Percentiles rank a stretch among this genome's conserved stretches.
These are phyloP conservation scores for Beauveria sp. DNA, from an alignment of 2,329 filamentous ascomycete genomes.

Conservation along the genomic window DNA sequence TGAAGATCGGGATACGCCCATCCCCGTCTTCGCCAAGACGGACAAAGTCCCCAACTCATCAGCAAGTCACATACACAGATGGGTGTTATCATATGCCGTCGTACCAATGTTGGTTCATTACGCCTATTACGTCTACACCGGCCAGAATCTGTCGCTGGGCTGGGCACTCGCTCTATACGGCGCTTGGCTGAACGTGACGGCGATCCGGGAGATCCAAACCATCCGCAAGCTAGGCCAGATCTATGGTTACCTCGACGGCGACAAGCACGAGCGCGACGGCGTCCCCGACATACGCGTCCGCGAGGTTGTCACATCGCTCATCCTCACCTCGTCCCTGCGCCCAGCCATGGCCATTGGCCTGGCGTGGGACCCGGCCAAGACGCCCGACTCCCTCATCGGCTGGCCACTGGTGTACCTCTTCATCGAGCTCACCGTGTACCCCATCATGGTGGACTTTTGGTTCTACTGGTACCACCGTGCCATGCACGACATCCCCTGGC, in stretches of 20 bases:
- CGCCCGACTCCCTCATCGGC: conserved; percentile 10
- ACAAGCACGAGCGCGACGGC: conserved; percentile 34
- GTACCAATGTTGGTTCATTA: conserved; percentile 32
- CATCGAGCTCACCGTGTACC: conserved; percentile 32
- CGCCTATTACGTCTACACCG: conserved; percentile 23
- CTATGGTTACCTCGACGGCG: conserved; percentile 36
- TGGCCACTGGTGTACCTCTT: conserved; percentile 27
- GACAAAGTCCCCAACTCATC: conserved; percentile 33
- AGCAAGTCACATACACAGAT: conserved; percentile 28
- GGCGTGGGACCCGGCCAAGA: conserved; percentile 18
- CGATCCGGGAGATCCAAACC: conserved; percentile 30
- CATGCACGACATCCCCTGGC: conserved; percentile 31
- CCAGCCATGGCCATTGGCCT: conserved; percentile 27
- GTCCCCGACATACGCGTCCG: conserved; percentile 31
- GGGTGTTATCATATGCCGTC: conserved; percentile 30
- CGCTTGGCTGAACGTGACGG: conserved; percentile 30
- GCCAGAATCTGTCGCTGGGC: conserved; percentile 26
- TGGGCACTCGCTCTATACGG: conserved; percentile 25
- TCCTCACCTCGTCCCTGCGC: conserved; percentile 26
- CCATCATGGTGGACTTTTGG: conserved; percentile 36
- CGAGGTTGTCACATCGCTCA: conserved; percentile 26
- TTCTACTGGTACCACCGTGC: conserved; percentile 36
- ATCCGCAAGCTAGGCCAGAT: conserved; percentile 30
- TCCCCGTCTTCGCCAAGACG: conserved; percentile 32
- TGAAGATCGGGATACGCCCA: conserved; percentile 20